Base-by-base conservation (phyloP, 306 rosid species). In the Castanea sativa region DNA sequence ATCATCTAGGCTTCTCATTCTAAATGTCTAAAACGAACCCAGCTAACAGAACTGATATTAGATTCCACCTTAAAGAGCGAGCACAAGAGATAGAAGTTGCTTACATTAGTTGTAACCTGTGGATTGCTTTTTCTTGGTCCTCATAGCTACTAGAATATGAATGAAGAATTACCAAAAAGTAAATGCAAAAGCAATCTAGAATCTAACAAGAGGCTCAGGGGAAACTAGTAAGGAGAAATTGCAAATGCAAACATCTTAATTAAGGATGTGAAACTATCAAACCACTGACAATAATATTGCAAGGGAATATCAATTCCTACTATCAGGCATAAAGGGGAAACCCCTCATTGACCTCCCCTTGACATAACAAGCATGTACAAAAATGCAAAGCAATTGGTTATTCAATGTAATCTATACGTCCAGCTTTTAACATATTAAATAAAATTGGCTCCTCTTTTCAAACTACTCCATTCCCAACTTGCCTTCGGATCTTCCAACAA, bases 371-470 rank as follows among this genome's bases (percentile, higher is more conserved):
- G 33, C 83, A 76, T 85, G 76, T 82, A 77, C 81, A 82, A 72
- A 76, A 82, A 74, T 71, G 83, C 82, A 35, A 21, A 75, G 82
- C 85, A 75, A 78, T 72, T 78, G 76, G 76, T 81, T 84, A 87
- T 87, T 83, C 80, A 80, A 35, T 77, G 75, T 72, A 33, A 68
- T 61, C 35, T 69, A 57, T 60, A 55, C 57, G 45, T 8, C 29
- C 19, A 9, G 55, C 67, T 55, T 71, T 49, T 77, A 55, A 71
- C 83, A 45, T 61, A 57, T 25, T 25, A 25, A 25, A 25, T 29
- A 67, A 3, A 18, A 3, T 32, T 19, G 45, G 74, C 29, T 79
- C 75, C 51, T 75, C 83, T 51, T 38, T 25, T 25, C 55, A 74
- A 63, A 69, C 55, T 60, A 12, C 76, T 11, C 41, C 49, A 23